These are phyloP conservation scores for Butyriboletus loyo DNA, from an alignment of 768 basidiomycete species.

Conservation along the genomic window DNA sequence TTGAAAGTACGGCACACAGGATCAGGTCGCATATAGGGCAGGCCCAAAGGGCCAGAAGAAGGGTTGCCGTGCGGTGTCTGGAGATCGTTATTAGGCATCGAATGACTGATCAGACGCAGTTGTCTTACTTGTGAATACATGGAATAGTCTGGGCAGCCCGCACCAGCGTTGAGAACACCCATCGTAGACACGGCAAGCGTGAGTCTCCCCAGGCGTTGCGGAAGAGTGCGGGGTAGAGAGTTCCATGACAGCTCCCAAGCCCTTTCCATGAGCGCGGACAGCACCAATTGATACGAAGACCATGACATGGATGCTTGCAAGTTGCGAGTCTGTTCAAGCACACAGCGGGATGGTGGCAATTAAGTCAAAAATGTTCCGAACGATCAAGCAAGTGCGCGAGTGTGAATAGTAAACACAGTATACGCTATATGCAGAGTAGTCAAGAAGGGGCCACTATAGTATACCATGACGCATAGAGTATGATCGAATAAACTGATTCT, in stretches of 20 bases:
- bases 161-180: conserved; percentile 19
- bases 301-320: not conserved
- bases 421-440: conserved; percentile 7
- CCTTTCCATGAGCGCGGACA: conserved; percentile 8
- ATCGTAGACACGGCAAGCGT: conserved; percentile 20
- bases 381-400: not conserved
- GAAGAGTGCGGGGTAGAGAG: conserved; percentile 1
- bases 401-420: conserved; percentile 3
- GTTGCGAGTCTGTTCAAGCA: not conserved
- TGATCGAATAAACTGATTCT: conserved; percentile 5
- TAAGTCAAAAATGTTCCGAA: not conserved
- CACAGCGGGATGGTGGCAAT: not conserved
- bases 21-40: conserved; percentile 73
- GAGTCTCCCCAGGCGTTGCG: conserved; percentile 8
- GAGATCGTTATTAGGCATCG: not conserved
- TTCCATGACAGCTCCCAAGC: conserved; percentile 1
- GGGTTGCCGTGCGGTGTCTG: conserved; percentile 58
- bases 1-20: conserved; percentile 74
- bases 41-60: conserved; percentile 56
- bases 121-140: conserved; percentile 49
- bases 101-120: not conserved
- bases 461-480: conserved; percentile 7
- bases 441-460: conserved; percentile 1
- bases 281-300: conserved; percentile 1
- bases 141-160: conserved; percentile 60